Percentiles rank a stretch among this genome's conserved stretches.
phyloP scores from a whole-genome alignment of 805 yeast genomes.

The Lipomyces starkeyi region DNA sequence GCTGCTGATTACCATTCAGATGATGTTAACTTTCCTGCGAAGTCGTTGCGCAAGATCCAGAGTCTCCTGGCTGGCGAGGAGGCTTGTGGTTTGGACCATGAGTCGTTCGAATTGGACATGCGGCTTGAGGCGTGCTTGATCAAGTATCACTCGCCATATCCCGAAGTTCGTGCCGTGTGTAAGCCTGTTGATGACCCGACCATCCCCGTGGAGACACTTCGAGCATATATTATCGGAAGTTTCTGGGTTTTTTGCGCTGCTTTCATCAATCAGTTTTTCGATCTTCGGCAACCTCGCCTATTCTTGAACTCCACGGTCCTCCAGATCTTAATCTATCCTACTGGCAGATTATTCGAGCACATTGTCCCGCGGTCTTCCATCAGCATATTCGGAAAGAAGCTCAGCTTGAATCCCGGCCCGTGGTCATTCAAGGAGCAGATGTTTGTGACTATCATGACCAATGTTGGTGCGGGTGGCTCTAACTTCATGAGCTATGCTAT shows the following conservation, averaged over 20 bases:
- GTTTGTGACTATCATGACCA: constrained; percentile 56
- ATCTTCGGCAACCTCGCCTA: constrained; percentile 61
- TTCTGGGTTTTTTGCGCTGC: constrained; percentile 62
- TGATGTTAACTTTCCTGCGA: constrained; percentile 55
- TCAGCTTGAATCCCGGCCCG: constrained; percentile 63
- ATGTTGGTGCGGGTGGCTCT: constrained; percentile 21
- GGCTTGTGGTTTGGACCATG: constrained; percentile 26
- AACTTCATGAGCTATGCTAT: constrained; percentile 55
- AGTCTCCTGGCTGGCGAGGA: constrained; percentile 43
- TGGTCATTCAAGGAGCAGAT: constrained; percentile 69
- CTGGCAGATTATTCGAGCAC: constrained; percentile 56
- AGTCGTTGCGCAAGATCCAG: constrained; percentile 48
- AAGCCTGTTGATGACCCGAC: constrained; percentile 52
- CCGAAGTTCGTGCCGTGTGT: constrained; percentile 52
- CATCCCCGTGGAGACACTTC: constrained; percentile 55
- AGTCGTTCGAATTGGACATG: constrained; percentile 12
- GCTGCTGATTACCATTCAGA: constrained; percentile 51
- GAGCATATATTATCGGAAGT: constrained; percentile 58
- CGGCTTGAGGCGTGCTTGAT: constrained; percentile 15
- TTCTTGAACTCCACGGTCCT: constrained; percentile 58
- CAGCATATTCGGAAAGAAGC: constrained; percentile 55
- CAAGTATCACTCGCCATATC: constrained; percentile 46
- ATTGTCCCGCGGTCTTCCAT: constrained; percentile 55
- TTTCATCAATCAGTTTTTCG: constrained; percentile 63
- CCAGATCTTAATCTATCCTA: constrained; percentile 64